Base-by-base conservation (phyloP, 805 yeast species). In the Ascoidea tarda region DNA sequence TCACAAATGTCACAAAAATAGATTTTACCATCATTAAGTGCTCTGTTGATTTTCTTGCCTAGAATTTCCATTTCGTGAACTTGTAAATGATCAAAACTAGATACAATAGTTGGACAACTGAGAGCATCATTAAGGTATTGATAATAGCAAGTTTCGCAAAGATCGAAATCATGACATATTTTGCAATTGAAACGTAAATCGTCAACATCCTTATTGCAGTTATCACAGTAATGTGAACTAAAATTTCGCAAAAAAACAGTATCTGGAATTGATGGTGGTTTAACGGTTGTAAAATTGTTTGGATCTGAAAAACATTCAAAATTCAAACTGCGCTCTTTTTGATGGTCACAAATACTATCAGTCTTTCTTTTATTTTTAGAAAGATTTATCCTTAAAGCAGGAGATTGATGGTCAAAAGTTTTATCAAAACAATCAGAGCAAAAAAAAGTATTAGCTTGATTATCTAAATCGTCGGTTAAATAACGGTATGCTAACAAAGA, bases 81-180 rank as follows among this genome's bases (percentile, higher is more conserved):
- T 33, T 33, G 6, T 33, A 32, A n/a, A 44, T 50, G 52, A n/a
- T 21, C 46, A 6, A 31, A 32, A 21, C 6, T 21, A 4, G 44
- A 38, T 38, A 38, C 2, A 10, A 38, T 10, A 14, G 8, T 38
- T 38, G 14, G 14, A 38, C 44, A 38, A 38, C 44, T 38, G 14
- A 14, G 8, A 10, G 8, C 44, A 38, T 38, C 14, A 10, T 38
- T 14, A 14, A 38, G 51, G 3, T 59, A 60, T n/a, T 49, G 50
- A 4, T 49, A 53, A 52, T 62, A 63, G 54, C 75, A 70, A 1
- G 49, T 33, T 21, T 65, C 63, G 61, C 82, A 77, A 52, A 75
- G 63, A 61, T 77, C 81, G 61, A 66, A 76, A 58, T 78, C 74
- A 5, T 64, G 60, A 59, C 83, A 78, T 16, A 65, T 64, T 50